A percentile compares a stretch with the other conserved stretches of the same genome.
Conservation (phyloP, 164 flowering plant species). For the Tetracentron sinense region DNA sequence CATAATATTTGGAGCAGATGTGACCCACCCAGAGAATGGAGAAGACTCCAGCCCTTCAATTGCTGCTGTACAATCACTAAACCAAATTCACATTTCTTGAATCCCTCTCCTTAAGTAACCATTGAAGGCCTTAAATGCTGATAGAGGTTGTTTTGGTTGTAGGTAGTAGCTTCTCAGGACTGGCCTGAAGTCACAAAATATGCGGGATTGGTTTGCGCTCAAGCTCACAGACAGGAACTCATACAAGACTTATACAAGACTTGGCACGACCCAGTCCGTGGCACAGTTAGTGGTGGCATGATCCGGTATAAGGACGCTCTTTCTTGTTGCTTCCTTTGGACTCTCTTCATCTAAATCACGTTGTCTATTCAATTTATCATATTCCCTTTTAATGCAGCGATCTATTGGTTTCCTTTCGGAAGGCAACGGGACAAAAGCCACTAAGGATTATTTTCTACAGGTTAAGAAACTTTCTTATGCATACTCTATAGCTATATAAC, state of each 20-base stretch:
- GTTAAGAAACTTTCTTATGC: constrained; percentile 15
- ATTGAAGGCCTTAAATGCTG: constrained; percentile 15
- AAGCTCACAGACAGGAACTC: constrained; percentile 69
- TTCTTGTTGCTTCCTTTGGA: background rate
- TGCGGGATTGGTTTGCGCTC: constrained; percentile 70
- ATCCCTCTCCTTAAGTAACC: background rate
- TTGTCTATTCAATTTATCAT: constrained; percentile 2
- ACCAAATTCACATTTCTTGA: constrained; percentile 1
- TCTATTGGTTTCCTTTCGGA: constrained; percentile 57
- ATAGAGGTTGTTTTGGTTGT: constrained; percentile 19
- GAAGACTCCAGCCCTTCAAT: constrained; percentile 86
- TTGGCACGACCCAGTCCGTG: constrained; percentile 73
- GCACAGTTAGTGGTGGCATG: constrained; percentile 70
- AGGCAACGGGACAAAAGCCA: constrained; percentile 73
- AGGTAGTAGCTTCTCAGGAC: constrained; percentile 77
- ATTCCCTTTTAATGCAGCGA: constrained; percentile 34
- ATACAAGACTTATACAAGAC: constrained; percentile 70
- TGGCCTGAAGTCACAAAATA: constrained; percentile 77
- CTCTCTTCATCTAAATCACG: background rate
- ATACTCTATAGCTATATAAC: background rate
- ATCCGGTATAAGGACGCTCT: constrained; percentile 34
- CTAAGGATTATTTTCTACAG: constrained; percentile 66
- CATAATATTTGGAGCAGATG: constrained; percentile 87
- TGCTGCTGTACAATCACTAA: constrained; percentile 54
- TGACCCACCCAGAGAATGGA: constrained; percentile 82